These are phyloP conservation scores for Aureobasidium sp. DNA, from an alignment of 2,329 filamentous ascomycete genomes.

Conservation along the genomic window DNA sequence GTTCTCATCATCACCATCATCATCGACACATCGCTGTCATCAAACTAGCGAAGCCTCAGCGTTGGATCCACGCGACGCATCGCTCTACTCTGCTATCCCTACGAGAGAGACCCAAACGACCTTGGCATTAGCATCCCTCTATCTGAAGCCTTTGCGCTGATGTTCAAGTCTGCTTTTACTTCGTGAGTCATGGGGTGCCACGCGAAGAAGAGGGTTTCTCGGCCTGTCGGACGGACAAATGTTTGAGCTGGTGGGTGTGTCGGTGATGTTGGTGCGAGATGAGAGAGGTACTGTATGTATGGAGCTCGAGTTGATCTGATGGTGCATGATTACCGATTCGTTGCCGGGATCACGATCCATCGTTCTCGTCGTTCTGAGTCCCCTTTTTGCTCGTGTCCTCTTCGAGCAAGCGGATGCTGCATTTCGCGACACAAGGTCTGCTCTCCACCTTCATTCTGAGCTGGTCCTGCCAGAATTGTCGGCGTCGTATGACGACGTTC, in stretches of 20 bases:
- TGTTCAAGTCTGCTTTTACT: neutral
- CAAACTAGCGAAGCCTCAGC: neutral
- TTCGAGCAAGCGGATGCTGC: too few species aligned
- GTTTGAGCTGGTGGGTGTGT: neutral
- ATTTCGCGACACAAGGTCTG: neutral
- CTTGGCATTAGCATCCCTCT: neutral
- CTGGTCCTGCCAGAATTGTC: too few species aligned
- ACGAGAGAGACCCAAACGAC: neutral
- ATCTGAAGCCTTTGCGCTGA: neutral
- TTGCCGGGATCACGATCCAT: neutral
- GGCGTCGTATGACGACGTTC: neutral
- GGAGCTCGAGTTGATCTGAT: neutral
- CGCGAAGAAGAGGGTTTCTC: neutral
- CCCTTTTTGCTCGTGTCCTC: neutral
- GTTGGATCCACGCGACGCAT: neutral
- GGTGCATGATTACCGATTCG: neutral
- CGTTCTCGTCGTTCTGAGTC: neutral
- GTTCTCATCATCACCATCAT: neutral
- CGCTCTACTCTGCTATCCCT: neutral
- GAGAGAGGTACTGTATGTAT: neutral
- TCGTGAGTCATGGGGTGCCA: neutral
- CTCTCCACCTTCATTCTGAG: neutral
- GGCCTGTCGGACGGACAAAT: neutral
- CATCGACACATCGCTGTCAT: neutral
- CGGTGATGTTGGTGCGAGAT: neutral